Evolutionary conservation across 768 basidiomycete genomes (phyloP), one percentile per base, ranked within the genome.

Genomic region (Leccinum sublutescens): DNA sequence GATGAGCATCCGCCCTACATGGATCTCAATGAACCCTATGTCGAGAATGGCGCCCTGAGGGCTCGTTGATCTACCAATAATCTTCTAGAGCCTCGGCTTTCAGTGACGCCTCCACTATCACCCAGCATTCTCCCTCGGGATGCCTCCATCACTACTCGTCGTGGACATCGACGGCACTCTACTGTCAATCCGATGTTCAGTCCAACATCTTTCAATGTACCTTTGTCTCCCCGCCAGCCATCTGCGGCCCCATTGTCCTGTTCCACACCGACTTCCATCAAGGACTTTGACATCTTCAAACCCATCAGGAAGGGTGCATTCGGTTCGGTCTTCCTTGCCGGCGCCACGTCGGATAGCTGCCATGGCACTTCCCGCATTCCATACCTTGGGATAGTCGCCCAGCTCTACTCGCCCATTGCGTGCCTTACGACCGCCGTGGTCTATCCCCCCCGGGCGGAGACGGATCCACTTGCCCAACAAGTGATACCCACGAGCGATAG

Each of bases 161-260:
- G 86, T 45, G 74, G 80, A 23, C 82, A 85, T 68, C 84, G 90
- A 34, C 84, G 91, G 56, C 86, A 90, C 67, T 93, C 91, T 19
- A 90, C 82, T 11, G 78, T 85, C 54, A 86, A 85, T 62, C 79
- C 85, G 5, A 74, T 87, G 58, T 78, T 82, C 40, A 85, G 85
- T 64, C 85, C 89, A 8, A 78, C 84, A 23, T 66, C 72, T 43
- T 74, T 66, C 17, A 75, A 65, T 43, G 71, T 75, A 64, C 92
- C 93, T 1, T 77, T 95, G 2, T 98, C 97, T 17, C 97, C 97
- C 31, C 84, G 96, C 25, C 85, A 96, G 58, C 80, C 91, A 7
- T 86, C 94, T 5, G 80, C 83, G 7, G 87, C 86, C 1, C 91
- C 94, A 1, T 74, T 91, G 40, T 82, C 92, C 33, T 84, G 93